Evolutionary conservation across 2,329 filamentous ascomycete genomes (phyloP), one percentile per base, ranked within the genome.

Genomic region (Botryosphaeria dothidea): DNA sequence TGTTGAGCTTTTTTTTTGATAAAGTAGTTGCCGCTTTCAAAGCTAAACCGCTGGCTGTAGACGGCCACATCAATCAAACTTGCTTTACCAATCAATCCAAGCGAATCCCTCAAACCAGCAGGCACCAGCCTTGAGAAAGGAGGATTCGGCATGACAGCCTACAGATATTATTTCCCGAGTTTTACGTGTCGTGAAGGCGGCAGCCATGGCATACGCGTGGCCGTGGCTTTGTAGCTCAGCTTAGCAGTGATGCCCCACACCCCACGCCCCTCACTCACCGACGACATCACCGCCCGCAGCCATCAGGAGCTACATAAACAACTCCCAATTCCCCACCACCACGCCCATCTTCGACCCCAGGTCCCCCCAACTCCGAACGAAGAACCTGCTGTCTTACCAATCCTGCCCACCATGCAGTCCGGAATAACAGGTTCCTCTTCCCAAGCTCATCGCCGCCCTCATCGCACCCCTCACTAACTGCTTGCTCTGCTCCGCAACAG

Each of bases 351-450:
- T 29, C 46, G 29, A n/a, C 45, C n/a, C 9, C 51, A 13, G 9
- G 4, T 15, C n/a, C 23, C 46, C 11, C 17, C 4, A 19, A 19
- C 17, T n/a, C 27, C n/a, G 36, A 17, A n/a, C 27, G 17, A 11
- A 13, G 11, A 8, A 31, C 19, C 56, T 41, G 19, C 56, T 23
- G 17, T n/a, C 9, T 17, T 27, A 46, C 19, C 38, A 34, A 46
- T 21, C n/a, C 19, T 41, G 56, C 43, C 58, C 66, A 84, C 71
- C 63, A 92, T 92, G 90, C 90, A 93, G 82, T 92, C 90, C 38
- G 90, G 90, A 78, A 92, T 92, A 71, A 87, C 89, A 79, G 90
- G 90, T 90, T 82, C 58, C 73, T 54, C 25, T 38, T 49, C 41
- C 60, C 38, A 21, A 29, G 34, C 21, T 52, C 34, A 15, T 61